phyloP scores from a whole-genome alignment of 2,329 filamentous ascomycete genomes.

The Talaromyces funiculosus region DNA sequence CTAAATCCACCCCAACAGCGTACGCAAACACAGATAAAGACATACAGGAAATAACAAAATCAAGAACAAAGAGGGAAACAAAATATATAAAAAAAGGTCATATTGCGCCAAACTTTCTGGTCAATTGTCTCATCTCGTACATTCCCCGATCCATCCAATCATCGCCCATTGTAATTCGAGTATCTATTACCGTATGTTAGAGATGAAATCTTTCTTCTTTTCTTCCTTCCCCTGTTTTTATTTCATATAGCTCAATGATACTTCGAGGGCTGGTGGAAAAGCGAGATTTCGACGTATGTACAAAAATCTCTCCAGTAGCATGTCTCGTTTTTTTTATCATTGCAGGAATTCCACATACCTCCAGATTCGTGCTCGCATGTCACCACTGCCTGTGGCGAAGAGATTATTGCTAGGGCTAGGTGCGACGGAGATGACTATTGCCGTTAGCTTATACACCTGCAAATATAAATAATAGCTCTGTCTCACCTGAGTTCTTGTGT shows the following conservation, averaged over 20 bases:
- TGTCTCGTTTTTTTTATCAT: constrained; percentile 13
- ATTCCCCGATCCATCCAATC: constrained; percentile 19
- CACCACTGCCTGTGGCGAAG: constrained; percentile 94
- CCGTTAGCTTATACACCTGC: constrained; percentile 15
- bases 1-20: background rate
- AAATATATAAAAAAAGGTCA: constrained; percentile 21
- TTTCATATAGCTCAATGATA: constrained; percentile 8
- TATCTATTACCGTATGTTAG: constrained; percentile 25
- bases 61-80: constrained; percentile 10
- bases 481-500: constrained; percentile 84
- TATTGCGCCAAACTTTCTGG: constrained; percentile 31
- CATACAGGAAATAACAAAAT: background rate
- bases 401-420: constrained; percentile 81
- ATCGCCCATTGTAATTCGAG: constrained; percentile 35
- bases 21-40: background rate
- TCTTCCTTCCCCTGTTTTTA: background rate
- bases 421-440: constrained; percentile 83
- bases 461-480: background rate
- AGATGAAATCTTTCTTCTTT: constrained; percentile 9
- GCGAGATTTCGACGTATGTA: background rate
- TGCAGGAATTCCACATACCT: constrained; percentile 48
- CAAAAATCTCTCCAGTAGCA: constrained; percentile 11
- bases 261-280: constrained; percentile 12
- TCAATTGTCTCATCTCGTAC: constrained; percentile 17
- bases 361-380: constrained; percentile 98